A percentile compares a stretch with the other conserved stretches of the same genome.
phyloP scores from a whole-genome alignment of 2,329 filamentous ascomycete genomes.

The Colletotrichum sp. region DNA sequence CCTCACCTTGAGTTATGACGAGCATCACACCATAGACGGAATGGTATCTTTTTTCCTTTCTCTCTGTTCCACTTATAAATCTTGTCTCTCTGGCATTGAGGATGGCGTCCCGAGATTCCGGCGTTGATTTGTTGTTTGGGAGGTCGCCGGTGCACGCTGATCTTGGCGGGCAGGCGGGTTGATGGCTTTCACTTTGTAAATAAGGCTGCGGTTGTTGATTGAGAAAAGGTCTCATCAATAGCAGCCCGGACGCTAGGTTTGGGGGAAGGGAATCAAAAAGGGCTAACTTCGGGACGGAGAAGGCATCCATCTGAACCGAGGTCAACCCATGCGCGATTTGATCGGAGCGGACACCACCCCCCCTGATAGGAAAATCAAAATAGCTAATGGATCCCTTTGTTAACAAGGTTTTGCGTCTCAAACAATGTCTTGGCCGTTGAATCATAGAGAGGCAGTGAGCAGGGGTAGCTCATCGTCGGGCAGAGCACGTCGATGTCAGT shows the following conservation, averaged over 20 bases:
- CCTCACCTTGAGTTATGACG: slow-evolving; percentile 1
- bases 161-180: neutral
- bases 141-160: neutral
- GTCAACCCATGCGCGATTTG: neutral
- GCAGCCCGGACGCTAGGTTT: neutral
- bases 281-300: neutral
- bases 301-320: neutral
- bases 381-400: slow-evolving; percentile 18
- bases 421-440: neutral
- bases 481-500: neutral
- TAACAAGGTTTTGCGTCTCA: neutral
- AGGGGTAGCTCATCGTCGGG: neutral
- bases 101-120: slow-evolving; percentile 15
- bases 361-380: slow-evolving; percentile 5
- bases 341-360: neutral
- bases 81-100: slow-evolving; percentile 9
- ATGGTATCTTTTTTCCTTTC: neutral
- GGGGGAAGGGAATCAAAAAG: neutral
- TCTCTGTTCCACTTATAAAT: slow-evolving; percentile 10
- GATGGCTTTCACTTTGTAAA: slow-evolving; percentile 1
- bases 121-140: slow-evolving; percentile 14
- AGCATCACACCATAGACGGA: slow-evolving; percentile 10
- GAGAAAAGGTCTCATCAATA: neutral
- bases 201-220: neutral
- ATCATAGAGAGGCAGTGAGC: neutral